Base-by-base conservation (phyloP, 331 rosid species). In the Prunus yedoensis region DNA sequence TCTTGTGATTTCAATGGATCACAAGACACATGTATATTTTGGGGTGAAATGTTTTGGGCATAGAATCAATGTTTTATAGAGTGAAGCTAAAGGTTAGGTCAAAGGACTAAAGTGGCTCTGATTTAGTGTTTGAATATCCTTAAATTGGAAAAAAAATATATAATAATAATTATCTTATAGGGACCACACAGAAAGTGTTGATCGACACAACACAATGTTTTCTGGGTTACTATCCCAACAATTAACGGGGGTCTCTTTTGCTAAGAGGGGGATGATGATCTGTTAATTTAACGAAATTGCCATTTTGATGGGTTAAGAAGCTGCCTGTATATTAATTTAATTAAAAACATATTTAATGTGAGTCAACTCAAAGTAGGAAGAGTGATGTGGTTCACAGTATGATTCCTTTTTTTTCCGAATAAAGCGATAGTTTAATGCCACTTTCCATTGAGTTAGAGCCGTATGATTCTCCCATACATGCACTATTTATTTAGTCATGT, bases 311-410 rank as follows among this genome's bases (percentile, higher is more conserved):
- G 2, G 15, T 43, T 71, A 51, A 52, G 81, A 54, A 71, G 77
- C 49, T 63, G 17, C 58, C 7, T 23, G 21, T 32, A 12, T 53
- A 32, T 16, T 35, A 38, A 71, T 20, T n/a, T 20, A 56, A 54
- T 10, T 43, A 16, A 56, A 73, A 59, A n/a, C 11, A 27, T 17
- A 23, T 21, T 10, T 46, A 25, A 58, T 58, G 58, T 21, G 46
- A 47, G 83, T 79, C 78, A 66, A 65, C 69, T 66, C 57, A 52
- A 57, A 63, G 70, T 32, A 69, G 84, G 50, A 75, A 50, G 23
- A 27, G 16, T 35, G n/a, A 21, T 57, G 75, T 20, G 50, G 66
- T 12, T 59, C 23, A 52, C 8, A 35, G 41, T 38, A 38, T 38
- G 43, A 38, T 38, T 38, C 8, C 9, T 5, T 5, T 35, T 32